A percentile compares a stretch with the other conserved stretches of the same genome.
These are phyloP conservation scores for Trichoderma koningiopsis DNA, from an alignment of 2,329 filamentous ascomycete genomes.

Conservation along the genomic window DNA sequence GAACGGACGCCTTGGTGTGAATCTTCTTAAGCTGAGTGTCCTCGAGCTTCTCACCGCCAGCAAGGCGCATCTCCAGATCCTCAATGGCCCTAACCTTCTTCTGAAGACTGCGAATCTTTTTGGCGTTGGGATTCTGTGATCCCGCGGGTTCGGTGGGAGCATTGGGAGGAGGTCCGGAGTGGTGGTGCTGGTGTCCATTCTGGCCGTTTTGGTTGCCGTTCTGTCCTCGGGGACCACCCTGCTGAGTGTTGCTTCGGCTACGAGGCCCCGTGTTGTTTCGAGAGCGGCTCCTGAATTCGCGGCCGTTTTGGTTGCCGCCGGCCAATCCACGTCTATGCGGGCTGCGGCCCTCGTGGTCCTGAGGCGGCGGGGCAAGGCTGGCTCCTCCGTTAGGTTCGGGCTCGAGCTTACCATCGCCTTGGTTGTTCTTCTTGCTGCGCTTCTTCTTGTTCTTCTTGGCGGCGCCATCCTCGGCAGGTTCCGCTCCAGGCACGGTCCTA, in stretches of 20 bases:
- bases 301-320: slow-evolving; percentile 36
- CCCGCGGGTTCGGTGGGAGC: slow-evolving; percentile 31
- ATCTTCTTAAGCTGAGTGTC: slow-evolving; percentile 99
- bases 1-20: slow-evolving; percentile 78
- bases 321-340: slow-evolving; percentile 63
- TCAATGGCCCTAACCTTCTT: slow-evolving; percentile 99
- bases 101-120: slow-evolving; percentile 89
- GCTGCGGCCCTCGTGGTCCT: slow-evolving; percentile 58
- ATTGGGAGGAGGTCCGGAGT: slow-evolving; percentile 20
- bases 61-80: slow-evolving; percentile 94
- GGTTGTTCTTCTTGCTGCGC: slow-evolving; percentile 86
- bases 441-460: slow-evolving; percentile 99
- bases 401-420: slow-evolving; percentile 63
- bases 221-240: slow-evolving; percentile 38
- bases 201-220: slow-evolving; percentile 28
- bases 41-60: slow-evolving; percentile 93
- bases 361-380: slow-evolving; percentile 51
- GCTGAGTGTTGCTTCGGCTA: slow-evolving; percentile 56
- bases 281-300: slow-evolving; percentile 60
- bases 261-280: slow-evolving; percentile 55
- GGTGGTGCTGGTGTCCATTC: slow-evolving; percentile 1
- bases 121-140: slow-evolving; percentile 74
- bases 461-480: slow-evolving; percentile 71
- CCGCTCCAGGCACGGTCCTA: slow-evolving; percentile 66
- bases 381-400: slow-evolving; percentile 50